Base-by-base conservation (phyloP, 1,284 basidiomycete species). In the Boletus hoseneyae region DNA sequence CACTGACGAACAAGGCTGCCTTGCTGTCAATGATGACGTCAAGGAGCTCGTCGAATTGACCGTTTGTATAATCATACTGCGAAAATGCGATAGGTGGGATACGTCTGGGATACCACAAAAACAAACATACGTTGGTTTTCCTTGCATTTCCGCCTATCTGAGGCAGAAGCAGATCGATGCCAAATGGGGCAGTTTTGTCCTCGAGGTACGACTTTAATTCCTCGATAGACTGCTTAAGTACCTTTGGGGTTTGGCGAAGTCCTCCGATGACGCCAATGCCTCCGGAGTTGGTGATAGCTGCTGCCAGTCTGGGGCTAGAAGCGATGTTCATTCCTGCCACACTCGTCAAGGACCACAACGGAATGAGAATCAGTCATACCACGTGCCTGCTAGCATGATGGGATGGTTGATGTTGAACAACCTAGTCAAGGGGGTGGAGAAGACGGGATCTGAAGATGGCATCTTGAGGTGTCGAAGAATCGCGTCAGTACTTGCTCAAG, bases 181-280 rank as follows among this genome's bases (percentile, higher is more conserved):
- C 92, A 57, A 93, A 93, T 0, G 90, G 88, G 7, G 85, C 87
- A 57, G 80, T 77, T 69, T 82, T 79, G 69, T 90, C 78, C 55
- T 85, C 80, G 9, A 93, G 74, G 58, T 82, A 69, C 36, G 72
- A 79, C 64, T 83, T 86, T 60, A 93, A 76, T 58, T 90, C 83
- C 32, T 81, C 72, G 42, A 88, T 87, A 12, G 73, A 75, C 15
- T 75, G 71, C 57, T 78, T 75, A 32, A 88, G 76, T 60, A 83
- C 77, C 57, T 81, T 84, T 12, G 87, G 85, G 55, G 76, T 85
- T 61, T 84, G 82, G 35, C 80, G 78, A 33, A 92, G 69, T 35
- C 90, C 90, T 6, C 90, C 91, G 55, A 93, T 90, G 57, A 91
- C 87, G 19, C 91, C 91, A 55, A 94, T 82, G 7, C 90, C 91